Evolutionary conservation across 352 stramenopile genomes (phyloP), one percentile per base, ranked within the genome.

Genomic region (Phytophthora melonis): DNA sequence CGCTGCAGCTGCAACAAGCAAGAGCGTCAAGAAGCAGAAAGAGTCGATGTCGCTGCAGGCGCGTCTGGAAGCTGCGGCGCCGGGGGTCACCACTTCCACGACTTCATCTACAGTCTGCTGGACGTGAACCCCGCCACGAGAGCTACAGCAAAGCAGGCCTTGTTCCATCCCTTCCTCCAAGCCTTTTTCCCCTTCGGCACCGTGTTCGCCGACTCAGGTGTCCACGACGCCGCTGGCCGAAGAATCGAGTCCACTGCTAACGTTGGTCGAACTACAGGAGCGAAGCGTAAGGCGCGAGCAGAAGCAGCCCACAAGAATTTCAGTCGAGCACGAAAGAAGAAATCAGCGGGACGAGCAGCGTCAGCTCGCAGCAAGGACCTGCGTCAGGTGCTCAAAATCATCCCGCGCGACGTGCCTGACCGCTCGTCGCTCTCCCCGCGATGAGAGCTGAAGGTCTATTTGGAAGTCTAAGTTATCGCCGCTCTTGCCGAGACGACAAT

Each of bases 81-180:
- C 78, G 1, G 69, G 63, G n/a, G 59, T 53, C 21, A 63, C 64
- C 64, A 75, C 13, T 89, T 93, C 16, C 68, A 82, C 30, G 76
- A 86, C 49, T 92, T 94, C 64, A 78, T 92, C 53, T 74, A 72
- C 58, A 60, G 58, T 36, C 69, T 93, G 7, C 58, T 94, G 50
- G 80, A 89, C 23, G 65, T 89, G 2, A 74, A 93, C 36, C 86
- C 84, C 1, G 54, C 21, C 11, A 81, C 73, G 16, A 75, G 88
- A 6, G 54, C 90, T 21, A 81, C 81, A 18, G 83, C 88, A 23
- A 83, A 80, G 34, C 55, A 58, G 9, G 88, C 84, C 32, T 77
- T 94, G 11, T 74, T 91, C 52, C 86, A 94, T 45, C 86, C 88
- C 13, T 94, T 94, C 63, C 41, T 93, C 59, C 85, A 92, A 71